Percentiles rank a stretch among this genome's conserved stretches.
phyloP scores from a whole-genome alignment of 331 rosid genomes.

The Pyrus hybrid region DNA sequence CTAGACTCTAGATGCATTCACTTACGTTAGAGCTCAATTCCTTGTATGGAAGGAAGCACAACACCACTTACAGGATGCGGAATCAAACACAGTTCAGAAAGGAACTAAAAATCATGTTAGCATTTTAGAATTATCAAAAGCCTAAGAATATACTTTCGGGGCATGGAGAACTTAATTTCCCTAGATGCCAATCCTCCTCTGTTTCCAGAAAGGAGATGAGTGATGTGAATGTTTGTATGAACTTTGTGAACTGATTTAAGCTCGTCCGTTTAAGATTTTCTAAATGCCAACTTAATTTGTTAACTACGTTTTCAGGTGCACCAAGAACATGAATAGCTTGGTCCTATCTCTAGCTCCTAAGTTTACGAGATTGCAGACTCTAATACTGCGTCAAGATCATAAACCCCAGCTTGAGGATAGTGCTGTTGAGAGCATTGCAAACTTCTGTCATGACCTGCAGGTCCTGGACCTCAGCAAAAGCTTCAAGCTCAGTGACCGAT shows the following conservation, averaged over 20 bases:
- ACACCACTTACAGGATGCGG: not conserved
- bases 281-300: not conserved
- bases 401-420: slow-evolving; percentile 72
- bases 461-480: slow-evolving; percentile 94
- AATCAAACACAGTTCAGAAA: not conserved
- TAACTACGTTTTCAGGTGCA: slow-evolving; percentile 57
- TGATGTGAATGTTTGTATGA: not conserved
- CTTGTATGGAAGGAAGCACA: not conserved
- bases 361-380: slow-evolving; percentile 59
- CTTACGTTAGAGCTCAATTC: not conserved
- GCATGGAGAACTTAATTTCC: not conserved
- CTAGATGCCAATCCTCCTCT: not conserved
- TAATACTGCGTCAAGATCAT: slow-evolving; percentile 71
- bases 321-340: slow-evolving; percentile 77
- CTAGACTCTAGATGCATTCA: no score
- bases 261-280: not conserved
- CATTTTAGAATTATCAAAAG: not conserved
- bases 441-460: slow-evolving; percentile 73
- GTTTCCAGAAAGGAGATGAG: not conserved
- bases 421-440: slow-evolving; percentile 69
- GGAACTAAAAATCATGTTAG: not conserved
- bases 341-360: slow-evolving; percentile 76
- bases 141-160: not conserved
- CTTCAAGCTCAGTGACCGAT: slow-evolving; percentile 72
- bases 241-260: not conserved